phyloP scores from a whole-genome alignment of 306 rosid genomes.

The Dalbergia cochinchinensis region DNA sequence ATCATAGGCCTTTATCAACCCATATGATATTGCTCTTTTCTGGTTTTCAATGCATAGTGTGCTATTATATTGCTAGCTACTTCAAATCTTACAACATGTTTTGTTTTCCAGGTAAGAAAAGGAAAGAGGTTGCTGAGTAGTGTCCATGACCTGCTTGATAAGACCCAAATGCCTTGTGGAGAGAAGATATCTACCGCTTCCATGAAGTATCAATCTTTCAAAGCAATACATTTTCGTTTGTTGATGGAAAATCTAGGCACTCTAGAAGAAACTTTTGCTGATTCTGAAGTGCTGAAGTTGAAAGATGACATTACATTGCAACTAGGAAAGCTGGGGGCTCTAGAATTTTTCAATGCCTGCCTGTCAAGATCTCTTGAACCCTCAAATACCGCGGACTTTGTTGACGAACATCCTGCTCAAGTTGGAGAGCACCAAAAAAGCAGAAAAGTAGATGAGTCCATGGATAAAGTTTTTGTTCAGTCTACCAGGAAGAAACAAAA shows the following conservation, averaged over 20 bases:
- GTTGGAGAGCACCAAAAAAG: slow-evolving; percentile 48
- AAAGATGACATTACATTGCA: slow-evolving; percentile 70
- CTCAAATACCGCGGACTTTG: slow-evolving; percentile 48
- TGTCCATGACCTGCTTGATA: slow-evolving; percentile 44
- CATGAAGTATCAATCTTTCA: slow-evolving; percentile 47
- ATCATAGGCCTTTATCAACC: slow-evolving; percentile 3
- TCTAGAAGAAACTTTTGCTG: slow-evolving; percentile 79
- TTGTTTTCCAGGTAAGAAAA: slow-evolving; percentile 54
- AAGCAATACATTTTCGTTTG: slow-evolving; percentile 60
- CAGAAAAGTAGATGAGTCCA: slow-evolving; percentile 34
- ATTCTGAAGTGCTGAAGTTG: slow-evolving; percentile 66
- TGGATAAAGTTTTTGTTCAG: slow-evolving; percentile 52
- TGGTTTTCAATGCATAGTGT: background rate
- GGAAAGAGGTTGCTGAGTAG: slow-evolving; percentile 52
- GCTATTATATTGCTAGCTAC: background rate
- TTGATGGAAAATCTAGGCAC: slow-evolving; percentile 77
- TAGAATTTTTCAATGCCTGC: slow-evolving; percentile 65
- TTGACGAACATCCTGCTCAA: slow-evolving; percentile 38
- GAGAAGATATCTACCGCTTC: slow-evolving; percentile 41
- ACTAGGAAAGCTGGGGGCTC: slow-evolving; percentile 81
- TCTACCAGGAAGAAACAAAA: slow-evolving; percentile 65
- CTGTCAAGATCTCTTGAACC: slow-evolving; percentile 62
- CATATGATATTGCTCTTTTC: background rate
- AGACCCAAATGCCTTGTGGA: slow-evolving; percentile 47
- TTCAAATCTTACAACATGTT: slow-evolving; percentile 39